These are phyloP conservation scores for Solanum sitiens DNA, from an alignment of 257 asterid genomes.

Conservation along the genomic window DNA sequence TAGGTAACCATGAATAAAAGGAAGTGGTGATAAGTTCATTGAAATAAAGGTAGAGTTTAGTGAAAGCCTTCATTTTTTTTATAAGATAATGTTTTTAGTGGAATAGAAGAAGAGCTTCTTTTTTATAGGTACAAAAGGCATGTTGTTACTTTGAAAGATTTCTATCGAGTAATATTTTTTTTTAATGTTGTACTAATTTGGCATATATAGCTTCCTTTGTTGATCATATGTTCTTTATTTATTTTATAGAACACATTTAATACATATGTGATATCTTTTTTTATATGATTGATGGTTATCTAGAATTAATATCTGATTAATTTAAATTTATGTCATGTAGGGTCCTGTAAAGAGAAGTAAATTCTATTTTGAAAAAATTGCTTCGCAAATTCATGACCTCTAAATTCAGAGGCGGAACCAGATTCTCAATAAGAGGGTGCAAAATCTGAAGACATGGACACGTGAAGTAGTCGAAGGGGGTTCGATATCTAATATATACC, in stretches of 20 bases:
- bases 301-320: not conserved
- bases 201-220: not conserved
- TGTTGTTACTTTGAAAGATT: not conserved
- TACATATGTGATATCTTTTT: not conserved
- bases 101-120: not conserved
- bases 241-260: not conserved
- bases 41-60: not conserved
- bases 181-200: not conserved
- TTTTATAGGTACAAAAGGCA: not conserved
- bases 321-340: not conserved
- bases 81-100: not conserved
- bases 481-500: too few species aligned
- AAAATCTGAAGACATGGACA: too few species aligned
- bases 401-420: too few species aligned
- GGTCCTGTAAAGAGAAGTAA: not conserved
- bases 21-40: not conserved
- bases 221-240: not conserved
- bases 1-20: not conserved
- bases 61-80: not conserved
- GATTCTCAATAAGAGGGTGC: too few species aligned
- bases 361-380: not conserved
- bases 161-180: not conserved
- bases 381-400: not conserved
- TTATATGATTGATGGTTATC: not conserved
- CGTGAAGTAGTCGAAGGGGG: too few species aligned